A percentile compares a stretch with the other conserved stretches of the same genome.
Evolutionary conservation across 1,284 basidiomycete genomes (phyloP).

Genomic region (Violaceomyces palustris): DNA sequence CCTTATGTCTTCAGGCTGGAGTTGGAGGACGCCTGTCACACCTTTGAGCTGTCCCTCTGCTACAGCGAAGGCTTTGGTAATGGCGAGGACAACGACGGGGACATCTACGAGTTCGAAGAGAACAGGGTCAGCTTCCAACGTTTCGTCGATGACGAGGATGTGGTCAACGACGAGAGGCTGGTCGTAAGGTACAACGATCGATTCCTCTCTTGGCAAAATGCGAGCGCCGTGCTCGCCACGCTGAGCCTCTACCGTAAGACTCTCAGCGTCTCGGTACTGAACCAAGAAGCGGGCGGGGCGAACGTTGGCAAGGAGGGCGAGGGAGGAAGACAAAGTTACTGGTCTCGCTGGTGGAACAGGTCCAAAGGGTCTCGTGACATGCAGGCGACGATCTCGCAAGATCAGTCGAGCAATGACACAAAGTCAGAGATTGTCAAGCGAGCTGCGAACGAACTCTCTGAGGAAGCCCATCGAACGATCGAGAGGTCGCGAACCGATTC

Average conservation of each 20-base stretch:
- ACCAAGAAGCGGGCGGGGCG: slow-evolving; percentile 41
- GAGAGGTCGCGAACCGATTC: slow-evolving; percentile 29
- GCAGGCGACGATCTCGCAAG: too few relatives aligned
- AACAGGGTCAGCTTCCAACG: slow-evolving; percentile 57
- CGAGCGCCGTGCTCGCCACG: slow-evolving; percentile 56
- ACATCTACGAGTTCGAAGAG: slow-evolving; percentile 53
- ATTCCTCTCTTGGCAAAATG: slow-evolving; percentile 58
- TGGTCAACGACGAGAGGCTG: slow-evolving; percentile 57
- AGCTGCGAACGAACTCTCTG: too few relatives aligned
- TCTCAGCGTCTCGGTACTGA: slow-evolving; percentile 6
- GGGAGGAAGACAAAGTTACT: too few relatives aligned
- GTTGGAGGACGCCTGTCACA: slow-evolving; percentile 53
- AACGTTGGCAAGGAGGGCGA: slow-evolving; percentile 6
- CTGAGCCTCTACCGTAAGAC: slow-evolving; percentile 48
- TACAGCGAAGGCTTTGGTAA: slow-evolving; percentile 21
- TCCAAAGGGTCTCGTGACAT: too few relatives aligned
- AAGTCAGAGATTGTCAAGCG: too few relatives aligned
- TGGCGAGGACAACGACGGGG: slow-evolving; percentile 31
- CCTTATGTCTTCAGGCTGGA: slow-evolving; percentile 57
- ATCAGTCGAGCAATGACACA: too few relatives aligned
- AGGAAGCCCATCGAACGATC: slow-evolving; percentile 1
- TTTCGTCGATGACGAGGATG: slow-evolving; percentile 56
- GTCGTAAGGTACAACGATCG: slow-evolving; percentile 56
- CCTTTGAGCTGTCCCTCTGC: slow-evolving; percentile 56
- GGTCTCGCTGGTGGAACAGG: slow-evolving; percentile 48